Evolutionary conservation across 1,284 basidiomycete species (phyloP).

Genomic region (Phellinidium pouzarii): DNA sequence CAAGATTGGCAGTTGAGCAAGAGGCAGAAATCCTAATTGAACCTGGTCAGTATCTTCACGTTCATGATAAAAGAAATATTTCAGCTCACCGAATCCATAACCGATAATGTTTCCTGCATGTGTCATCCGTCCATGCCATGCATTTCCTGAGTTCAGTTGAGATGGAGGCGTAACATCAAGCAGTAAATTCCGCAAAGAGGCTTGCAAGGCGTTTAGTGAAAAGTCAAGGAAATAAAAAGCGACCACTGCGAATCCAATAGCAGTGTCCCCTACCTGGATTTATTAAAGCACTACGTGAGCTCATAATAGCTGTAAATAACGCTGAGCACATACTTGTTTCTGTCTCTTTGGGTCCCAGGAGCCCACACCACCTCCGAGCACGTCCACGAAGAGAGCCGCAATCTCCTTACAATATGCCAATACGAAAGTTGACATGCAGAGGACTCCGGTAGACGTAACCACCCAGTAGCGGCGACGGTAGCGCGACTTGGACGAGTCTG

Average conservation of each 20-base stretch:
- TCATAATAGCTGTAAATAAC: background rate
- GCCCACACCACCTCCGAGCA: slow-evolving; percentile 70
- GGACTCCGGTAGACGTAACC: slow-evolving; percentile 68
- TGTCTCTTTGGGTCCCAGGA: slow-evolving; percentile 85
- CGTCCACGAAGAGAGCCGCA: slow-evolving; percentile 71
- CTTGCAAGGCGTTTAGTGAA: slow-evolving; percentile 91
- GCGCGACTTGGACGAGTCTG: slow-evolving; percentile 84
- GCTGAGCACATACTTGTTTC: slow-evolving; percentile 41
- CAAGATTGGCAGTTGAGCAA: slow-evolving; percentile 70
- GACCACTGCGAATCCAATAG: slow-evolving; percentile 82
- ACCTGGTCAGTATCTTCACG: background rate
- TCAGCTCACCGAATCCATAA: slow-evolving; percentile 71
- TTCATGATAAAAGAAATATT: background rate
- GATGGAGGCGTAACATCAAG: slow-evolving; percentile 83
- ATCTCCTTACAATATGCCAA: slow-evolving; percentile 83
- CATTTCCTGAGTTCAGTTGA: slow-evolving; percentile 88
- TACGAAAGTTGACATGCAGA: slow-evolving; percentile 63
- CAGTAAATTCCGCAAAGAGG: slow-evolving; percentile 85
- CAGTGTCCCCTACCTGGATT: slow-evolving; percentile 56
- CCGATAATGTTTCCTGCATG: slow-evolving; percentile 94
- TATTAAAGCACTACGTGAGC: slow-evolving; percentile 1
- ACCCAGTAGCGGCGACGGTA: slow-evolving; percentile 92
- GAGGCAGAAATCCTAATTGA: slow-evolving; percentile 76
- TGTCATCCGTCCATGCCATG: slow-evolving; percentile 96
- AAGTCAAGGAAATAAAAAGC: slow-evolving; percentile 95